Evolutionary conservation across 352 stramenopile genomes (phyloP), one percentile per base, ranked within the genome.

Genomic region (Globisporangium nodosum): DNA sequence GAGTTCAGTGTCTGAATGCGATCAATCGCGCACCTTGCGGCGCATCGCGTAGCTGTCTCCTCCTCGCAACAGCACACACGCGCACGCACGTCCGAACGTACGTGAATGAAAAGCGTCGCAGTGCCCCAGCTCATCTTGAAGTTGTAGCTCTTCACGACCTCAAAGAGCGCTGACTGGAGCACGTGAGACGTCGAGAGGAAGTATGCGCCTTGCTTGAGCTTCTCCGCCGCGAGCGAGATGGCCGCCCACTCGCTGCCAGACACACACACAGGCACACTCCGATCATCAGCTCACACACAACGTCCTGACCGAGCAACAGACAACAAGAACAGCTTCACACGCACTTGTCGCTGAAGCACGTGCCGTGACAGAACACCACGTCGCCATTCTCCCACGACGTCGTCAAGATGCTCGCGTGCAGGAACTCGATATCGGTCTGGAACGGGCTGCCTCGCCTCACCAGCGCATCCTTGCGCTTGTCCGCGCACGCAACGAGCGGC

Each of bases 111-210:
- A 30, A 92, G 69, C 53, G 81, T 93, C 53, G 78, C 81, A 0
- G 69, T 80, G 49, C 85, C 85, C 85, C 83, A 95, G 69, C 85
- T 93, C 85, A 93, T 93, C 33, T 69, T 66, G 58, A 90, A 88
- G 33, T 78, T 81, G 40, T 75, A 48, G 54, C 70, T 87, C 65
- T 88, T 85, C 39, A 92, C 68, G 52, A 95, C 83, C 65, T 95
- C 85, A 52, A 93, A 95, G 27, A 95, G 57, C 33, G 79, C 81
- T 1, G 85, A 88, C 20, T 78, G 67, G 30, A 95, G 62, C 48
- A 95, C 64, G 48, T 93, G 83, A 3, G 81, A 91, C 48, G 83
- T 90, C 33, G 85, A 93, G 47, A 95, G 69, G 55, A 95, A 92
- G 68, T 76, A 95, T 20, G 83, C 73, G 49, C 85, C 85, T 57